Base-by-base conservation (phyloP, 805 yeast species). In the Wickerhamiella azymoides region DNA sequence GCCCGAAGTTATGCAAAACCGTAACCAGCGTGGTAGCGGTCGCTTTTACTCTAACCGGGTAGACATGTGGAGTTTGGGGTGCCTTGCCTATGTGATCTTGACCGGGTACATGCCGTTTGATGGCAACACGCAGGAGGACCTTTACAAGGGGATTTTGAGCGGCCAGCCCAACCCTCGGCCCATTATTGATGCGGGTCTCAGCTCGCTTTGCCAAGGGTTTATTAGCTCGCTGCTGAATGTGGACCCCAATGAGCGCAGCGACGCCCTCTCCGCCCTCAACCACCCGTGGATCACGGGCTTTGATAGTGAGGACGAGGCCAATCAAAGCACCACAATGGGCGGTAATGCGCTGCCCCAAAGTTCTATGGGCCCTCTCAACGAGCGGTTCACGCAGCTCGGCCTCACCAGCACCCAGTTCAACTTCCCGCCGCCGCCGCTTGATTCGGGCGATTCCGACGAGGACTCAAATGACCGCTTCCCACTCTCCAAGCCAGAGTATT, bases 41-140 rank as follows among this genome's bases (percentile, higher is more conserved):
- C 35, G 39, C 17, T 45, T 45, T 43, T 92, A 92, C 58, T 84
- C 96, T 2, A 79, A 82, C 33, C 71, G 84, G 48, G 97, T 92
- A 13, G 99, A 92, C 61, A 84, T 92, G 73, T 92, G 99, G 99
- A 85, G 96, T 1, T 71, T 92, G 47, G 99, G 98, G 0, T 92
- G 99, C 62, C 65, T 92, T 24, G 80, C 86, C 0, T 92, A 86
- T 65, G 98, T 92, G 3, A 77, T 89, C 19, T 62, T 92, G 45
- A 89, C 98, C 0, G 89, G 92, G 0, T 96, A 85, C 69, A 67
- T 89, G 50, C 99, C 99, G 7, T 92, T 92, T 61, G 85, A 89
- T 60, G 96, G 96, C 1, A 73, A 79, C 44, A 84, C 96, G 0
- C 97, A 89, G 57, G 88, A 83, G 13, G 82, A 83, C 50, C 66